Percentiles rank a stretch among this genome's conserved stretches.
Evolutionary conservation across 352 stramenopile genomes (phyloP).

Genomic region (Globisporangium ultimum): DNA sequence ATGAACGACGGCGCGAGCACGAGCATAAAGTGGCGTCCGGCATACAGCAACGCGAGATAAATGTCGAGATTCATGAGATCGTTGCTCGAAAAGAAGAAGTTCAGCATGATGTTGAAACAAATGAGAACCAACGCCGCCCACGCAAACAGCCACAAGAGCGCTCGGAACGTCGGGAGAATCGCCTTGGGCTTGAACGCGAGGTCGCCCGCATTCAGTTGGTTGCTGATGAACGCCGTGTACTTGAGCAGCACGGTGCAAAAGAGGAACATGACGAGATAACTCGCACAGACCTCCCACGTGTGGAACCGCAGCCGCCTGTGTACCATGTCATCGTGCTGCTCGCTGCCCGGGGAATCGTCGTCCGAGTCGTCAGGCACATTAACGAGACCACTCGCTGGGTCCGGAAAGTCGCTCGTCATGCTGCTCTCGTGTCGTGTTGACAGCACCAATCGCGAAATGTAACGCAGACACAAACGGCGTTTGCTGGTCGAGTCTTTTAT

Average conservation of each 20-base stretch:
- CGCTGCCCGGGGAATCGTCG: not conserved
- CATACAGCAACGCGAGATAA: slow-evolving; percentile 34
- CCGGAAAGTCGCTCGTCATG: not conserved
- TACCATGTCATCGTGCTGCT: not conserved
- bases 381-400: not conserved
- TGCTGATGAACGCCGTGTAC: slow-evolving; percentile 43
- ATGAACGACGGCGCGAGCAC: slow-evolving; percentile 57
- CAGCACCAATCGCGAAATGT: not conserved
- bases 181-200: slow-evolving; percentile 43
- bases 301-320: slow-evolving; percentile 23
- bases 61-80: slow-evolving; percentile 3
- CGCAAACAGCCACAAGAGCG: slow-evolving; percentile 45
- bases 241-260: slow-evolving; percentile 38
- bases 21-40: slow-evolving; percentile 54
- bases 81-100: slow-evolving; percentile 40
- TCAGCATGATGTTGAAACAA: slow-evolving; percentile 36
- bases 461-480: not conserved
- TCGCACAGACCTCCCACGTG: slow-evolving; percentile 44
- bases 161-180: slow-evolving; percentile 58
- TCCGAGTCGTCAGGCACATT: not conserved
- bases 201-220: slow-evolving; percentile 34
- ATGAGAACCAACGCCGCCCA: slow-evolving; percentile 23
- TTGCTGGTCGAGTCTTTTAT: not conserved
- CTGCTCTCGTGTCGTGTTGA: not conserved
- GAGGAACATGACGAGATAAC: slow-evolving; percentile 56